A percentile compares a stretch with the other conserved stretches of the same genome.
Conservation (phyloP, 2,329 filamentous ascomycete genomes). For the Cladophialophora psammophila region DNA sequence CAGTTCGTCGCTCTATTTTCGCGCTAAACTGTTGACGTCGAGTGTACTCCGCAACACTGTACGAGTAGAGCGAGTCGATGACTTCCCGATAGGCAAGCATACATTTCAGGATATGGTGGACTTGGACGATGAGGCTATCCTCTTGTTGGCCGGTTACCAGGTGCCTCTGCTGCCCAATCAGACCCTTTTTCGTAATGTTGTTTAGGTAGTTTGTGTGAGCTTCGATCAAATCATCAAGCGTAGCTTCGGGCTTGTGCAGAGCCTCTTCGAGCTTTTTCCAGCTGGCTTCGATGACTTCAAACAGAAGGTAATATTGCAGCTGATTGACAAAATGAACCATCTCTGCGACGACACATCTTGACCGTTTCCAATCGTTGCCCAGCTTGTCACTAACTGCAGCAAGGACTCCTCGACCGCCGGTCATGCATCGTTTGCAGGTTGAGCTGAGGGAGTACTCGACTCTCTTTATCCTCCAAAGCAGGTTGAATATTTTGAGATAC, state of each 20-base stretch:
- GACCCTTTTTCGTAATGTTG: constrained; percentile 93
- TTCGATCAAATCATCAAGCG: constrained; percentile 91
- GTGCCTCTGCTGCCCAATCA: constrained; percentile 73
- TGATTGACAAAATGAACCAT: constrained; percentile 99
- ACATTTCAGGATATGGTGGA: constrained; percentile 88
- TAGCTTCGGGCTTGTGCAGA: constrained; percentile 83
- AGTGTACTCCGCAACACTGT: constrained; percentile 93
- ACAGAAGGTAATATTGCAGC: constrained; percentile 97
- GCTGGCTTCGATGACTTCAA: constrained; percentile 95
- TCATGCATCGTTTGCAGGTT: constrained; percentile 96
- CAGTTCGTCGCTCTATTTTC: constrained; percentile 70
- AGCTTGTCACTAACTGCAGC: constrained; percentile 76
- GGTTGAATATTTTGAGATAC: constrained; percentile 99
- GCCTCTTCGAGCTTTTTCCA: constrained; percentile 90
- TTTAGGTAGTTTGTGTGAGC: constrained; percentile 91
- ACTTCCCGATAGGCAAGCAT: constrained; percentile 95
- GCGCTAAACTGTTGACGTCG: constrained; percentile 84
- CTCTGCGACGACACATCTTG: constrained; percentile 86
- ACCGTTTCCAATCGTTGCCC: constrained; percentile 84
- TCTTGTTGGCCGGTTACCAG: constrained; percentile 62
- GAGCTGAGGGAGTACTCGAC: constrained; percentile 92
- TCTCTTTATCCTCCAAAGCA: constrained; percentile 96
- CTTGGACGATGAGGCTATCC: constrained; percentile 84
- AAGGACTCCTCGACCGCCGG: constrained; percentile 88
- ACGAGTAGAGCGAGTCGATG: constrained; percentile 92